Evolutionary conservation across 2,329 filamentous ascomycete genomes (phyloP).

Genomic region (Colletotrichum incanum): DNA sequence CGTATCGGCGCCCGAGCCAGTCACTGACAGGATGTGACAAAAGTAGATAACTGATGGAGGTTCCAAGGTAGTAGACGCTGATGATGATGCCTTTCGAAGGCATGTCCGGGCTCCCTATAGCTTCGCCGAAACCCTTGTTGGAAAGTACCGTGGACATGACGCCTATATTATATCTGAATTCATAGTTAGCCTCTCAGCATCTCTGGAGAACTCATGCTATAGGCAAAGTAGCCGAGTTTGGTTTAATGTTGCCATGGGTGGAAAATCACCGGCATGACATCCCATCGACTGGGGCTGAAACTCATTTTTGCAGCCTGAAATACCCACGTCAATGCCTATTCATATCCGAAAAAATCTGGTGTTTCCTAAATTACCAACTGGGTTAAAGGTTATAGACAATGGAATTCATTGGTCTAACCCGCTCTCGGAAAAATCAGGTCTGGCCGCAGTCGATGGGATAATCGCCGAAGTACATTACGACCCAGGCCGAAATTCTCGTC

Average conservation of each 20-base stretch:
- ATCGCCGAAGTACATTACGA: not conserved
- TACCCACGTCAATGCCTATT: too few relatives aligned
- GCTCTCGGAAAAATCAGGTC: too few relatives aligned
- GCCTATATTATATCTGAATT: conserved; percentile 69
- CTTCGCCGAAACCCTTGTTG: conserved; percentile 67
- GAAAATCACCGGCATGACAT: not conserved
- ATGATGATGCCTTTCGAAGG: conserved; percentile 67
- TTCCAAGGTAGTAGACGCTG: conserved; percentile 71
- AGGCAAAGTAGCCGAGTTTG: too few relatives aligned
- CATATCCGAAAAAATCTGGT: too few relatives aligned
- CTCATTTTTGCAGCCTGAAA: too few relatives aligned
- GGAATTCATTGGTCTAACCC: too few relatives aligned
- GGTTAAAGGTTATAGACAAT: too few relatives aligned
- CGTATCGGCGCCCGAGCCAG: conserved; percentile 65
- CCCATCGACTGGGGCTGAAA: too few relatives aligned
- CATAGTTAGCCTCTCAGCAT: not conserved
- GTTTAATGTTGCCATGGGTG: too few relatives aligned
- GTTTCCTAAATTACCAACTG: too few relatives aligned
- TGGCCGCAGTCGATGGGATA: not conserved
- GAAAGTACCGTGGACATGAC: conserved; percentile 71
- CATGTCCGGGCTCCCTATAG: conserved; percentile 57
- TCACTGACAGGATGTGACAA: conserved; percentile 68
- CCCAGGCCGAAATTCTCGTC: not conserved
- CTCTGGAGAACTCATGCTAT: too few relatives aligned
- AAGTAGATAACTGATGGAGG: conserved; percentile 69